Evolutionary conservation across 179 eudicot genomes (phyloP).

Genomic region (Beta corolliflora): DNA sequence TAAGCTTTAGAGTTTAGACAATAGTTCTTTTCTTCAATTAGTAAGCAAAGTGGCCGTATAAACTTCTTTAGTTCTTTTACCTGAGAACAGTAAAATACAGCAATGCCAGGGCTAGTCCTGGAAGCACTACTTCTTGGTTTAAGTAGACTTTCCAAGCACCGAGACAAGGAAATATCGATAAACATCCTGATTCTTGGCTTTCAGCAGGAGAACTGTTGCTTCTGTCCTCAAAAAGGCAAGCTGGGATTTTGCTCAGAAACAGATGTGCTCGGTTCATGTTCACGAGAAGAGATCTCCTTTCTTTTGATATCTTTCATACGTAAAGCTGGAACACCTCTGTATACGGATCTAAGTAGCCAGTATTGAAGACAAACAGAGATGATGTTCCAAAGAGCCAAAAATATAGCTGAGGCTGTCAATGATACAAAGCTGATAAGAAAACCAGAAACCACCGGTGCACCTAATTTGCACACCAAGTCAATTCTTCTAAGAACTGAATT

Average conservation of each 20-base stretch:
- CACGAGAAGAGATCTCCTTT: slow-evolving; percentile 31
- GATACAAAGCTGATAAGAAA: slow-evolving; percentile 83
- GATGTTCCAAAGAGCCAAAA: slow-evolving; percentile 65
- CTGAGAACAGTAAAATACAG: slow-evolving; percentile 81
- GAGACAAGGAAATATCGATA: slow-evolving; percentile 50
- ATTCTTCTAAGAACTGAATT: slow-evolving; percentile 84
- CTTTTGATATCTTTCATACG: slow-evolving; percentile 44
- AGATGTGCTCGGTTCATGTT: slow-evolving; percentile 40
- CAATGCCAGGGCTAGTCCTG: slow-evolving; percentile 82
- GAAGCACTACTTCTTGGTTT: slow-evolving; percentile 77
- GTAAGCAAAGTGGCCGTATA: not conserved
- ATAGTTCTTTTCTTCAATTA: not conserved
- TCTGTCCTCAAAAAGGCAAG: slow-evolving; percentile 22
- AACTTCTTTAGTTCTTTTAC: slow-evolving; percentile 24
- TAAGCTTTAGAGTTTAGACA: not conserved
- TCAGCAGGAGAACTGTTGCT: slow-evolving; percentile 22
- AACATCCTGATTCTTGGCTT: slow-evolving; percentile 30
- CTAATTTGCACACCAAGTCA: slow-evolving; percentile 74
- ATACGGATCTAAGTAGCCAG: slow-evolving; percentile 78
- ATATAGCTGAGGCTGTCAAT: slow-evolving; percentile 65
- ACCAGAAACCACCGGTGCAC: slow-evolving; percentile 81
- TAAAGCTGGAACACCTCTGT: slow-evolving; percentile 71
- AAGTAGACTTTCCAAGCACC: slow-evolving; percentile 76
- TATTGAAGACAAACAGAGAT: slow-evolving; percentile 68
- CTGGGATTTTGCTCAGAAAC: slow-evolving; percentile 28